Conservation (phyloP, 352 stramenopile genomes). For the Phytopythium oedochilum region DNA sequence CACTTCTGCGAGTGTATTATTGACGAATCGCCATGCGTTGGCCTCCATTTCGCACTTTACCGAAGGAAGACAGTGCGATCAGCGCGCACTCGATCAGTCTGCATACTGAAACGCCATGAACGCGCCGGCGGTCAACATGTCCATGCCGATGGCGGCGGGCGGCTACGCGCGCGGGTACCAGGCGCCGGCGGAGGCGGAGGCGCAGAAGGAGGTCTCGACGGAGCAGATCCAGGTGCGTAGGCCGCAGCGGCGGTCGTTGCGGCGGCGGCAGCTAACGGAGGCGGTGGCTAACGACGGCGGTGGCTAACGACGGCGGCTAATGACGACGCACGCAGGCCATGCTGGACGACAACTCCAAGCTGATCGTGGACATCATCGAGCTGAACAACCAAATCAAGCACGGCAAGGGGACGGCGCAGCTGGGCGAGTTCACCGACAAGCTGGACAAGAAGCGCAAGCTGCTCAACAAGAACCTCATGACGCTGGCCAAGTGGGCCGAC, state of each 20-base stretch:
- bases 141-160: constrained; percentile 23
- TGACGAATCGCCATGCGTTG: constrained; percentile 12
- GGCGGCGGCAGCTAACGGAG: no score
- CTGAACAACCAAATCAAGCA: constrained; percentile 88
- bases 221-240: constrained; percentile 75
- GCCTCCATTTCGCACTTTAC: constrained; percentile 15
- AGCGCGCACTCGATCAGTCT: neutral
- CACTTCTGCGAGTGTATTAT: constrained; percentile 1
- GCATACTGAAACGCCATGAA: constrained; percentile 10
- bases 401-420: constrained; percentile 65
- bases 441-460: constrained; percentile 88
- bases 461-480: constrained; percentile 90
- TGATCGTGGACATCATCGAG: constrained; percentile 87
- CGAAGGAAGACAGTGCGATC: neutral
- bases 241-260: no score
- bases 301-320: neutral
- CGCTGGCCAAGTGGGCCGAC: constrained; percentile 84
- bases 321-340: constrained; percentile 42
- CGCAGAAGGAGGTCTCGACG: constrained; percentile 68
- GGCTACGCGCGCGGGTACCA: constrained; percentile 15
- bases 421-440: constrained; percentile 80
- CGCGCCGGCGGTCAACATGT: constrained; percentile 13
- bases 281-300: no score
- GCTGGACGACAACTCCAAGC: constrained; percentile 82
- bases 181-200: constrained; percentile 24